Evolutionary conservation across 768 basidiomycete genomes (phyloP).

Genomic region (Suillus decipiens): DNA sequence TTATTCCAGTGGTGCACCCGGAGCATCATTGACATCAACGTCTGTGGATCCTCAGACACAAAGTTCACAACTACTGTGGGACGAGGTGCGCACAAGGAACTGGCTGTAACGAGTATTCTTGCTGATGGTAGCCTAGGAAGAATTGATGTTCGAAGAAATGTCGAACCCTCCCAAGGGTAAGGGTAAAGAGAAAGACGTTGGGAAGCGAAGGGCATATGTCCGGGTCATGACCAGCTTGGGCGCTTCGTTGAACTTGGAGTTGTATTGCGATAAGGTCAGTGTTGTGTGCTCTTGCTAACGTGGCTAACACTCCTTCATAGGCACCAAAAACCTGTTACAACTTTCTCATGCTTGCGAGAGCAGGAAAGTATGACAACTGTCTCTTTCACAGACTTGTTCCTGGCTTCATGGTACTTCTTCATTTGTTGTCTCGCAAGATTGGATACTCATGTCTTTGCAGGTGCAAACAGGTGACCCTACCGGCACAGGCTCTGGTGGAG

Average conservation of each 20-base stretch:
- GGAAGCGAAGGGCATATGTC: conserved; percentile 90
- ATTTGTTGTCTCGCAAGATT: conserved; percentile 9
- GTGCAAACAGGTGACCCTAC: conserved; percentile 99
- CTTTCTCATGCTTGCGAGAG: conserved; percentile 89
- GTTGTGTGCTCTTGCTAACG: neutral
- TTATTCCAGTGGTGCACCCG: conserved; percentile 85
- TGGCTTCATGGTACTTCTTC: conserved; percentile 78
- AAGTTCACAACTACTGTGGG: conserved; percentile 85
- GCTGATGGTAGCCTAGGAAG: conserved; percentile 56
- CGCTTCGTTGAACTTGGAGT: conserved; percentile 80
- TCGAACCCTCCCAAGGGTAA: conserved; percentile 78
- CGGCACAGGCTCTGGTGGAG: conserved; percentile 91
- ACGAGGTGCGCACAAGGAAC: conserved; percentile 57
- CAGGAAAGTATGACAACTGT: conserved; percentile 88
- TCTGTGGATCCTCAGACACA: conserved; percentile 74
- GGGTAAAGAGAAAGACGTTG: conserved; percentile 91
- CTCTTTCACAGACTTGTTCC: conserved; percentile 93
- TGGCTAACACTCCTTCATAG: conserved; percentile 38
- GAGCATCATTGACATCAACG: conserved; percentile 93
- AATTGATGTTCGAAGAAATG: conserved; percentile 97
- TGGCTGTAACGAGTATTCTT: neutral
- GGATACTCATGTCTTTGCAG: conserved; percentile 40
- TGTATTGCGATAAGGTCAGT: conserved; percentile 84
- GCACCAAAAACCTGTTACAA: conserved; percentile 99
- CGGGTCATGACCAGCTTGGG: conserved; percentile 94